Evolutionary conservation across 2,329 filamentous ascomycete genomes (phyloP), one percentile per base, ranked within the genome.

Genomic region (Arachnomyces sp.): DNA sequence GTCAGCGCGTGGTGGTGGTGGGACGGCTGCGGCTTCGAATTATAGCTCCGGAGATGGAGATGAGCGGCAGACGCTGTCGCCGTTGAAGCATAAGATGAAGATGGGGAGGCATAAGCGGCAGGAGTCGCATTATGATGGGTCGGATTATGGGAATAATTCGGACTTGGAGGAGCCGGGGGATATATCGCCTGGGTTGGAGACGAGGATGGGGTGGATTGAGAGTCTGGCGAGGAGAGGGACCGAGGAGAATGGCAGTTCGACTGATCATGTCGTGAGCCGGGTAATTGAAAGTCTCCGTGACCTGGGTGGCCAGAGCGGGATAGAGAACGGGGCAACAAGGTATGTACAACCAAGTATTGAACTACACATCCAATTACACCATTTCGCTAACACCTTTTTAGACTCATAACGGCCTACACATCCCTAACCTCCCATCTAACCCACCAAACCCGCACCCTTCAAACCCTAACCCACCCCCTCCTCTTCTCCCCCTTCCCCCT

Each of bases 371-470:
- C 12, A 15, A 36, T 16, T 13, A 8, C 30, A 12, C 37, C 33
- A 35, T 43, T 18, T 40, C 25, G 31, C 36, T 44, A 28, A 11
- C 13, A 35, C 28, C 32, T 35, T 42, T 16, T 14, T 50, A 79
- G 74, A 49, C 61, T 77, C 18, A 74, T 75, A 44, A 77, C 74
- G 13, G 72, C 74, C 32, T 72, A 77, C 53, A 71, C 72, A 29
- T 74, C 74, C 15, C 66, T 78, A 36, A 70, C 76, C 20, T 72
- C 74, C 3, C 74, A 81, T 55, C 64, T 81, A 14, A 73, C 70
- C 3, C 70, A 77, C 54, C 77, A 81, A 59, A 77, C 72, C 28
- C 76, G 77, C 45, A 68, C 68, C 16, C 60, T 82, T 16, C 73
- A 77, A 50, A 73, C 73, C 3, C 64, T 79, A 16, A 72, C 71